phyloP scores from a whole-genome alignment of 1,284 basidiomycete species.

The Lentinula novae-zelandiae region DNA sequence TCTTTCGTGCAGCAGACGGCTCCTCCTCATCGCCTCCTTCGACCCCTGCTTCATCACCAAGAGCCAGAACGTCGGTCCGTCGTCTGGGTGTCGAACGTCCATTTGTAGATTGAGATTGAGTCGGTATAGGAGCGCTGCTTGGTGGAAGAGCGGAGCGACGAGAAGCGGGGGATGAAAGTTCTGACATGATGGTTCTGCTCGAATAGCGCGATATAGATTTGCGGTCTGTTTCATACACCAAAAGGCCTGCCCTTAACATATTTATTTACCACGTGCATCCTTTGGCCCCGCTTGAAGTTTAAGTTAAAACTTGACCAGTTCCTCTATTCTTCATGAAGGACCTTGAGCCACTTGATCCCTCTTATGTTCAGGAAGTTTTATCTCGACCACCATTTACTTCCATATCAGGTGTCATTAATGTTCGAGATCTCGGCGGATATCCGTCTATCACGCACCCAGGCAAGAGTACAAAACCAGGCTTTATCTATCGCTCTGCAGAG shows the following conservation, averaged over 20 bases:
- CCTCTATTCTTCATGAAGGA: slow-evolving; percentile 31
- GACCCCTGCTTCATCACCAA: slow-evolving; percentile 55
- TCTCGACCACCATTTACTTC: slow-evolving; percentile 64
- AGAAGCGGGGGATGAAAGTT: slow-evolving; percentile 36
- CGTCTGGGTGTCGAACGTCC: slow-evolving; percentile 40
- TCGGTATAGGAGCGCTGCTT: slow-evolving; percentile 58
- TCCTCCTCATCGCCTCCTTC: slow-evolving; percentile 37
- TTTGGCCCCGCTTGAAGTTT: neutral
- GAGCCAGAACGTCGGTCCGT: slow-evolving; percentile 56
- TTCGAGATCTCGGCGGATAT: slow-evolving; percentile 66
- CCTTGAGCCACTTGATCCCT: slow-evolving; percentile 61
- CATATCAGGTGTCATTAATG: slow-evolving; percentile 67
- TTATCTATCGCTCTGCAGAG: slow-evolving; percentile 65
- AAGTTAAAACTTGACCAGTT: neutral
- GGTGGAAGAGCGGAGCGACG: slow-evolving; percentile 52
- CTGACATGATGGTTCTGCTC: slow-evolving; percentile 30
- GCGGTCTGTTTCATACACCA: neutral
- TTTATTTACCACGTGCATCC: neutral
- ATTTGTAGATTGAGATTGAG: slow-evolving; percentile 38
- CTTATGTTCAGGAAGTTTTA: slow-evolving; percentile 56
- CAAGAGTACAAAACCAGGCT: slow-evolving; percentile 50
- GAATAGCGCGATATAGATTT: neutral
- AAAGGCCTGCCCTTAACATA: neutral
- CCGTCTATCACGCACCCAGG: slow-evolving; percentile 40
- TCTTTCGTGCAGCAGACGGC: slow-evolving; percentile 33